These are phyloP conservation scores for Flaveria linearis DNA, from an alignment of 129 eudicot species.

Conservation along the genomic window DNA sequence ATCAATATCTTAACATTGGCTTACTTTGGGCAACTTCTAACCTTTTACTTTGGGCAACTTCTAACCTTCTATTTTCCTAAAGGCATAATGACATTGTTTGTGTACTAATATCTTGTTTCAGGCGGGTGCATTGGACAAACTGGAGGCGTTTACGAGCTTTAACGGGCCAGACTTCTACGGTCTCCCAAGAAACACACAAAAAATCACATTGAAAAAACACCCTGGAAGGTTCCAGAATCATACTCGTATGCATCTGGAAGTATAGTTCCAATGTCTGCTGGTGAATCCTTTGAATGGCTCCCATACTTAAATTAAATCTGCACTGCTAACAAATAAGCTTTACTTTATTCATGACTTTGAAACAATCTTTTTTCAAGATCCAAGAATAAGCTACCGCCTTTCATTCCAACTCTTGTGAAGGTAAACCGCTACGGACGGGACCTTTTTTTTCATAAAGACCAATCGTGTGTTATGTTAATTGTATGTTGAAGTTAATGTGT, in stretches of 20 bases:
- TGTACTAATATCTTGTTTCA: constrained; percentile 19
- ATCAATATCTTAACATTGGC: not conserved
- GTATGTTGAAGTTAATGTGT: not conserved
- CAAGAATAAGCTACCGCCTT: not conserved
- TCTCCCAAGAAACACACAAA: constrained; percentile 81
- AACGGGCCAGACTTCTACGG: constrained; percentile 98
- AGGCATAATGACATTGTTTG: not conserved
- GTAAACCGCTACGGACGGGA: not conserved
- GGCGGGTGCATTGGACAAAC: constrained; percentile 95
- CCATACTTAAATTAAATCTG: constrained; percentile 28
- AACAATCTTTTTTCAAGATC: not conserved
- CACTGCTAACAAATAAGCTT: not conserved
- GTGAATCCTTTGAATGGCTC: constrained; percentile 79
- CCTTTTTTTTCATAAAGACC: not conserved
- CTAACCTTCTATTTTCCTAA: no score
- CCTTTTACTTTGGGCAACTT: no score
- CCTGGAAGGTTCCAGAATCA: constrained; percentile 84
- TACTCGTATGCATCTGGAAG: constrained; percentile 58
- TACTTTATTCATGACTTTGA: not conserved
- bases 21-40: no score
- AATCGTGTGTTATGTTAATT: not conserved
- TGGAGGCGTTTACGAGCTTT: constrained; percentile 94
- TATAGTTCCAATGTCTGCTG: constrained; percentile 92
- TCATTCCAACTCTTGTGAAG: not conserved
- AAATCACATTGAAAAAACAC: constrained; percentile 58